Percentiles rank a stretch among this genome's conserved stretches.
These are phyloP conservation scores for Penicillium sp. DNA, from an alignment of 2,329 filamentous ascomycete species.

Conservation along the genomic window DNA sequence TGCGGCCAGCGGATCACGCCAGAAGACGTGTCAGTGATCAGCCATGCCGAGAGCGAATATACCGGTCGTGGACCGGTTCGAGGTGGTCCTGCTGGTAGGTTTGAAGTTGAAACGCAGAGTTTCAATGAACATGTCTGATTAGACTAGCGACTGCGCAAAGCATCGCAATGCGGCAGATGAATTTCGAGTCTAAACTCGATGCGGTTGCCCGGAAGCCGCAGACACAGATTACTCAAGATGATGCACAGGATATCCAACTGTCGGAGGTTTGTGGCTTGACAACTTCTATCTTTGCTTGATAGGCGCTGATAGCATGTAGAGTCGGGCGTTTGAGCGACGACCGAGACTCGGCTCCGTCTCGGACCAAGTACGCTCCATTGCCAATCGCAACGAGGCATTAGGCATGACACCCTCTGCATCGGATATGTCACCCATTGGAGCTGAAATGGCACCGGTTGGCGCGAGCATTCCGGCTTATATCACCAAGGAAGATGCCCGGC, in stretches of 20 bases:
- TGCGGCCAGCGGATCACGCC: constrained; percentile 30
- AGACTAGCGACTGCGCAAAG: constrained; percentile 31
- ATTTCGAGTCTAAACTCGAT: constrained; percentile 31
- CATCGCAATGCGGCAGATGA: constrained; percentile 31
- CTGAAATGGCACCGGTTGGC: constrained; percentile 17
- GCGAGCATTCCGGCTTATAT: constrained; percentile 24
- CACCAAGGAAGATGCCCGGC: constrained; percentile 31
- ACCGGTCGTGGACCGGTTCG: constrained; percentile 28
- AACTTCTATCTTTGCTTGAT: neutral
- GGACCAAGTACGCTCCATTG: constrained; percentile 31
- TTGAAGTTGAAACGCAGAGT: neutral
- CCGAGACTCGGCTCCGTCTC: constrained; percentile 29
- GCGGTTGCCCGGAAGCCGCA: constrained; percentile 30
- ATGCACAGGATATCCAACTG: constrained; percentile 30
- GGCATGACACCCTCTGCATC: constrained; percentile 22
- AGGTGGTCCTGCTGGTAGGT: constrained; percentile 31
- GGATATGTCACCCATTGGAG: constrained; percentile 3
- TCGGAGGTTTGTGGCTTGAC: constrained; percentile 23
- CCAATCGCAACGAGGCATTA: constrained; percentile 30
- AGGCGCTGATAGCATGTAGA: constrained; percentile 14
- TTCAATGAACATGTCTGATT: constrained; percentile 1
- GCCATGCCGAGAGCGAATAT: constrained; percentile 30
- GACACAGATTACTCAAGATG: constrained; percentile 30
- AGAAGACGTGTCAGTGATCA: constrained; percentile 30
- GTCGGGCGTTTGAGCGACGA: constrained; percentile 31